These are phyloP conservation scores for Stagonosporopsis vannaccii DNA, from an alignment of 2,329 filamentous ascomycete species.

Conservation along the genomic window DNA sequence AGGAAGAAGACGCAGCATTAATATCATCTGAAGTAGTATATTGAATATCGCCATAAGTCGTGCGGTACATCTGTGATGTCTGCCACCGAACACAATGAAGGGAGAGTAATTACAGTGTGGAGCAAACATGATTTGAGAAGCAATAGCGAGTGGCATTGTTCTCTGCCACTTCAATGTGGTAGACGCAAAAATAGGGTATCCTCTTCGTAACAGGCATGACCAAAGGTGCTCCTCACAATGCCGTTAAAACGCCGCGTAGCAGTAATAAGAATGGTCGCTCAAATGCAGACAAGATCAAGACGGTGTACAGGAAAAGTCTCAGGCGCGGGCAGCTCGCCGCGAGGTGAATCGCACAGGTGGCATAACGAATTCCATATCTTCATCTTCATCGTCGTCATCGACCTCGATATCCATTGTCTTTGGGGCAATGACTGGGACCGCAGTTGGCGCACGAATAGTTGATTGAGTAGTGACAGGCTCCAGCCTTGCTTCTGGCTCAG, in stretches of 20 bases:
- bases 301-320: background rate
- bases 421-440: constrained; percentile 13
- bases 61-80: background rate
- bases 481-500: constrained; percentile 14
- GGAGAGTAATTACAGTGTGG: background rate
- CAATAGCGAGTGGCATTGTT: background rate
- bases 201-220: constrained; percentile 11
- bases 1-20: background rate
- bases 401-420: constrained; percentile 46
- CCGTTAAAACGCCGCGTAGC: constrained; percentile 7
- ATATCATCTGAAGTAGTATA: background rate
- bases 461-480: constrained; percentile 10
- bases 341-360: constrained; percentile 48
- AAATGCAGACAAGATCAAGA: constrained; percentile 34
- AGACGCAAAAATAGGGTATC: constrained; percentile 13
- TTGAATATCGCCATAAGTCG: constrained; percentile 8
- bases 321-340: constrained; percentile 29
- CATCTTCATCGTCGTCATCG: constrained; percentile 43
- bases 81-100: background rate
- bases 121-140: background rate
- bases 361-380: constrained; percentile 45
- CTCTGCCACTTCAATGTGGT: background rate
- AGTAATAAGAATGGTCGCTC: constrained; percentile 30
- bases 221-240: constrained; percentile 3
- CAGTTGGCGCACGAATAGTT: constrained; percentile 7